Percentiles rank a stretch among this genome's conserved stretches.
Conservation (phyloP, 768 basidiomycete genomes). For the Mycena floridula region DNA sequence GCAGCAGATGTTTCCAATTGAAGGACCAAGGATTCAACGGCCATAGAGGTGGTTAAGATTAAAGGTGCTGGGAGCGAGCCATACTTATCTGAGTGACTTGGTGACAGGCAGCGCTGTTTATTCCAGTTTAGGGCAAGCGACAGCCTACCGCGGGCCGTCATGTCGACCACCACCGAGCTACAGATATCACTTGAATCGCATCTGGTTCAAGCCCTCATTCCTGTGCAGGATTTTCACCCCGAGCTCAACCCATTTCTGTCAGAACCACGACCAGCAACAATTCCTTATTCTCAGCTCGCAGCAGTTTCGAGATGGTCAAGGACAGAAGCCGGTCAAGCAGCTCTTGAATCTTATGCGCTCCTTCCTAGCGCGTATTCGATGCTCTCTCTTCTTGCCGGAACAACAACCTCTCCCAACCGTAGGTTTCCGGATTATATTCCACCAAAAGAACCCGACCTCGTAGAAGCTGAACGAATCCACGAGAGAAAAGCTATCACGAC, state of each 20-base stretch:
- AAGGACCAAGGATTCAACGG: too few species aligned
- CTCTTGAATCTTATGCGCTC: conserved; percentile 37
- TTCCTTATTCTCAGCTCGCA: conserved; percentile 57
- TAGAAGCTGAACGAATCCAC: conserved; percentile 36
- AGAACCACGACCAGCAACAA: conserved; percentile 31
- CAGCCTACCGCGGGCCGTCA: conserved; percentile 9
- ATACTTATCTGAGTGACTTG: too few species aligned
- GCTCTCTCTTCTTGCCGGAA: conserved; percentile 72
- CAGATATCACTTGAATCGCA: conserved; percentile 68
- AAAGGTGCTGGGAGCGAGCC: too few species aligned
- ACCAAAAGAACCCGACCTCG: conserved; percentile 40
- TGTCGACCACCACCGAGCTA: conserved; percentile 27
- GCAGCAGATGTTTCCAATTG: too few species aligned
- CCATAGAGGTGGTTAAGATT: too few species aligned
- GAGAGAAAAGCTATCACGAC: conserved; percentile 66
- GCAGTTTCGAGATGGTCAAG: conserved; percentile 67
- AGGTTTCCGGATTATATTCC: conserved; percentile 50
- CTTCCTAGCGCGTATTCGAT: conserved; percentile 56
- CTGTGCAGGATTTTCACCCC: conserved; percentile 42
- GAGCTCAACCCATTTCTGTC: conserved; percentile 14
- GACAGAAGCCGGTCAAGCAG: conserved; percentile 36
- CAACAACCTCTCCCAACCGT: conserved; percentile 72
- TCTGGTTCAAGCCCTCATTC: conserved; percentile 41
- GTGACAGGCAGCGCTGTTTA: too few species aligned
- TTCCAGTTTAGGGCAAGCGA: too few species aligned